Base-by-base conservation (phyloP, 306 rosid species). In the Urtica urens region DNA sequence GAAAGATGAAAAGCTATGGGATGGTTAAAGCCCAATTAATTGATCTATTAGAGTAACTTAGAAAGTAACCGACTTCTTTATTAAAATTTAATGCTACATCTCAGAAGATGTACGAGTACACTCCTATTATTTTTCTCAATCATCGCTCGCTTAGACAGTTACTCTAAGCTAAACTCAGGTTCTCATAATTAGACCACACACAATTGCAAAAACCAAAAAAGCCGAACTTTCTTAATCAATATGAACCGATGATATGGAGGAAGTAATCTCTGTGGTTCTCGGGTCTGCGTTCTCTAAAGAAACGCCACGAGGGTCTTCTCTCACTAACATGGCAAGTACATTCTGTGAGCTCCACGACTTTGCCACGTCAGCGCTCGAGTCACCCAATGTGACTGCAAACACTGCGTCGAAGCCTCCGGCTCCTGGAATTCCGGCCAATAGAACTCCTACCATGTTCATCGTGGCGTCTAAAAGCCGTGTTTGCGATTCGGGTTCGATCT, bases 391-490 rank as follows among this genome's bases (percentile, higher is more conserved):
- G 57, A 90, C 93, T 11, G 92, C 83, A 37, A 85, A 90, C 51
- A 90, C 71, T 0, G 99, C 99, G 73, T 90, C 99, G 42, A 71
- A 90, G 59, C 99, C 99, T 66, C 99, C 99, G 26, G 96, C 95
- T 53, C 97, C 99, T 23, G 99, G 99, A 70, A 90, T 95, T 64
- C 99, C 99, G 45, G 95, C 94, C 62, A 90, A 68, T 68, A 90
- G 53, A 27, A 90, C 84, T 44, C 99, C 99, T 77, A 84, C 99
- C 86, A 82, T 72, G 60, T 74, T 75, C 92, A 82, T 68, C 21
- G 95, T 81, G 42, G 87, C 70, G 49, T 90, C 81, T 64, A 90
- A 59, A 73, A 90, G 95, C 48, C 17, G 77, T 41, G 94, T 82
- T 70, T 85, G 99, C 29, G 94, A 77, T 44, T 81, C 85, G 33